phyloP scores from a whole-genome alignment of 78 protist genomes.

The Tieghemostelium lacteum region DNA sequence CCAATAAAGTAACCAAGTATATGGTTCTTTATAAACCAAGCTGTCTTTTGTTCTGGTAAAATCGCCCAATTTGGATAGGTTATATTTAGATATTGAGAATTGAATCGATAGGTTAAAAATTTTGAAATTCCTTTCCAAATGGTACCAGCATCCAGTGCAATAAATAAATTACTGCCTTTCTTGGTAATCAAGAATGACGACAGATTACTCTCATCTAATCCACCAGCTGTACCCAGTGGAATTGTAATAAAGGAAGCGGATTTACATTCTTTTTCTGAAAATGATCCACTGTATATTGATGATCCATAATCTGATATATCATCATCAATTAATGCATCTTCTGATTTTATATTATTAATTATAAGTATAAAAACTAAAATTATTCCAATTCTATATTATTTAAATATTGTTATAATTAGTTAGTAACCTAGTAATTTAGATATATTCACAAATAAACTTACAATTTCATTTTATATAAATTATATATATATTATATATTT shows the following conservation, averaged over 20 bases:
- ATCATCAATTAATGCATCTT: no score
- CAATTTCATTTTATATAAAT: no score
- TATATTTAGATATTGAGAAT: background rate
- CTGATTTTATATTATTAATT: no score
- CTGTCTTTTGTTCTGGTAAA: slow-evolving; percentile 26
- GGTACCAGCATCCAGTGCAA: slow-evolving; percentile 67
- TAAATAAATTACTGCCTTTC: slow-evolving; percentile 41
- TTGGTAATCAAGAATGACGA: slow-evolving; percentile 40
- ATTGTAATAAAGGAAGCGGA: slow-evolving; percentile 33
- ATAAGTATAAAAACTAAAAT: no score
- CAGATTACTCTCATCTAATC: slow-evolving; percentile 48
- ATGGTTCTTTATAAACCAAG: slow-evolving; percentile 43
- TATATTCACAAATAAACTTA: no score
- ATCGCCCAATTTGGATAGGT: slow-evolving; percentile 49
- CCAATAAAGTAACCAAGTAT: slow-evolving; percentile 44
- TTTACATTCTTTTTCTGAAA: slow-evolving; percentile 6
- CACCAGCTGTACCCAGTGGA: slow-evolving; percentile 64
- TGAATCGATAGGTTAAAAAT: background rate
- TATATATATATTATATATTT: no score
- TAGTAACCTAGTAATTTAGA: background rate
- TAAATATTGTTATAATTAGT: background rate
- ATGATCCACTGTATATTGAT: slow-evolving; percentile 28
- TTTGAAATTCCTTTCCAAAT: slow-evolving; percentile 34
- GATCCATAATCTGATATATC: background rate
- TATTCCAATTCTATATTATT: no score